Evolutionary conservation across 164 flowering plant species (phyloP).

Genomic region (Magnolia sinica): DNA sequence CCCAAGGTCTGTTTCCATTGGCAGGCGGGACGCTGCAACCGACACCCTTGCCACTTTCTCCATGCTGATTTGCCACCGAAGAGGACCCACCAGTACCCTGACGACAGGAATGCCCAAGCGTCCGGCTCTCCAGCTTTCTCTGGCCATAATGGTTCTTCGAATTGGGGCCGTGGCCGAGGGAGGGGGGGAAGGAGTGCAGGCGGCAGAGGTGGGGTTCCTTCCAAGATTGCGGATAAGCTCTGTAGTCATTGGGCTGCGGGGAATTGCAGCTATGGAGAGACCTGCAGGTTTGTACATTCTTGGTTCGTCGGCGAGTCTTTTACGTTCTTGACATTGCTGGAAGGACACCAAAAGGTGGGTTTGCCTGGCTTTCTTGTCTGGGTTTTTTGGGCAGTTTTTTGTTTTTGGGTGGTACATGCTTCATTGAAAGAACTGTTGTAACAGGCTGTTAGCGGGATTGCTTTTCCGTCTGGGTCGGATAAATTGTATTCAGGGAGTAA

Average conservation of each 20-base stretch:
- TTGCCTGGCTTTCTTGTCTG: background rate
- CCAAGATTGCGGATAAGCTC: conserved; percentile 43
- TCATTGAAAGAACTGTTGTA: conserved; percentile 5
- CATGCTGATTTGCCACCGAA: conserved; percentile 53
- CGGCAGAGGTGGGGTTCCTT: conserved; percentile 10
- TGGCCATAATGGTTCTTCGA: background rate
- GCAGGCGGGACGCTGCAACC: conserved; percentile 63
- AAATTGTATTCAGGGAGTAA: conserved; percentile 74
- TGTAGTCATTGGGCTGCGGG: conserved; percentile 76
- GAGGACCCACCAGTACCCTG: conserved; percentile 31
- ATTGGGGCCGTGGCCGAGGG: conserved; percentile 19
- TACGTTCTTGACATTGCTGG: conserved; percentile 62
- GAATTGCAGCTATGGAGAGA: conserved; percentile 62
- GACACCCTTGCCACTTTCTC: conserved; percentile 48
- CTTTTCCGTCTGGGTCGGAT: conserved; percentile 72
- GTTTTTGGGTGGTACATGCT: background rate
- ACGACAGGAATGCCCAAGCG: conserved; percentile 28
- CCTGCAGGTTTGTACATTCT: conserved; percentile 62
- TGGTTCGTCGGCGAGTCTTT: conserved; percentile 68
- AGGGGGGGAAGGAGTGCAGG: conserved; percentile 15
- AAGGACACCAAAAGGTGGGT: conserved; percentile 83
- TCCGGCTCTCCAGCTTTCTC: background rate
- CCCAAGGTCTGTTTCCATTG: conserved; percentile 64
- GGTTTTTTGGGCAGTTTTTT: background rate
- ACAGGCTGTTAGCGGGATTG: conserved; percentile 73